A percentile compares a stretch with the other conserved stretches of the same genome.
phyloP scores from a whole-genome alignment of 306 rosid genomes.

The Castanea mollissima region DNA sequence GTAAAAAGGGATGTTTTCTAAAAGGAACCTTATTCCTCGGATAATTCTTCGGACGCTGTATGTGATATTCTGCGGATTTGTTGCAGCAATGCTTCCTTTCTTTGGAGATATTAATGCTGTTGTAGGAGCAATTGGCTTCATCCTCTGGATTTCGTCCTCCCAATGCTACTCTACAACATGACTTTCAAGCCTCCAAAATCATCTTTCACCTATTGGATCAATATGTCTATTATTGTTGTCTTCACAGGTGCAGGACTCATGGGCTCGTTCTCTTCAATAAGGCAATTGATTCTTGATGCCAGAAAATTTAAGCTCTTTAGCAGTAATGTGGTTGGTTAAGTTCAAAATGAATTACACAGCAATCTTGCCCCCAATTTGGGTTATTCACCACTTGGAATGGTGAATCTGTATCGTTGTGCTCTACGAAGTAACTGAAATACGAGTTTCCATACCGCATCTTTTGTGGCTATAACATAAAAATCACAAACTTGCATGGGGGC shows the following conservation, averaged over 20 bases:
- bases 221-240: constrained; percentile 63
- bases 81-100: constrained; percentile 95
- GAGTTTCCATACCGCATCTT: too few species aligned
- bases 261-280: constrained; percentile 80
- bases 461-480: too few species aligned
- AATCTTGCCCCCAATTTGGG: background rate
- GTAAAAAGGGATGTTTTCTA: constrained; percentile 76
- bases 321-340: constrained; percentile 56
- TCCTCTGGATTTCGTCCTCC: constrained; percentile 88
- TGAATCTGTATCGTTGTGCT: background rate
- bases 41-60: constrained; percentile 69
- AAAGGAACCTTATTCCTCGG: constrained; percentile 79
- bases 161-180: constrained; percentile 90
- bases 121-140: constrained; percentile 92
- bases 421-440: too few species aligned
- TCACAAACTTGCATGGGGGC: too few species aligned
- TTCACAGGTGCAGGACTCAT: constrained; percentile 74
- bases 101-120: constrained; percentile 84
- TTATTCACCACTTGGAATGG: background rate
- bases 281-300: constrained; percentile 85
- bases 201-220: constrained; percentile 65
- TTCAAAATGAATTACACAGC: background rate
- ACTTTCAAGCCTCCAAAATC: constrained; percentile 69
- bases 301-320: constrained; percentile 70
- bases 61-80: constrained; percentile 68